Evolutionary conservation across 1,284 basidiomycete species (phyloP).

Genomic region (Cryptococcus jaspeensis): DNA sequence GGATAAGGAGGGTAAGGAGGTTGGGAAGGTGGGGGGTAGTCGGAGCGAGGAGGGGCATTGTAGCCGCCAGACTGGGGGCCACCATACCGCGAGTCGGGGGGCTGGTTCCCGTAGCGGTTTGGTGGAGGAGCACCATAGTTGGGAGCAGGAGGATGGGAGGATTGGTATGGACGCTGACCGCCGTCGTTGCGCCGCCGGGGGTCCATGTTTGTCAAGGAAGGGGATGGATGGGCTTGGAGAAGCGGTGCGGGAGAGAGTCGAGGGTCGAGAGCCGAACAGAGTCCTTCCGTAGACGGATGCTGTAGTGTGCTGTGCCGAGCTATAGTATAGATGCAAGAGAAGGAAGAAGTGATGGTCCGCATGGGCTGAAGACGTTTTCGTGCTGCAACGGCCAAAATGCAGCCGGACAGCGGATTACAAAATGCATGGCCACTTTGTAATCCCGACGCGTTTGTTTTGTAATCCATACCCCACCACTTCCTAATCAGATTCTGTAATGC

Average conservation of each 20-base stretch:
- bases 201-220: constrained; percentile 13
- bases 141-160: constrained; percentile 7
- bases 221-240: neutral
- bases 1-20: neutral
- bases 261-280: neutral
- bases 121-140: constrained; percentile 3
- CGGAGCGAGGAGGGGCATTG: constrained; percentile 2
- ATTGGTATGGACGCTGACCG: constrained; percentile 3
- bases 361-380: neutral
- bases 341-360: too few relatives aligned
- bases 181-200: constrained; percentile 19
- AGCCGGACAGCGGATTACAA: too few relatives aligned
- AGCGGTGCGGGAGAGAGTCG: neutral
- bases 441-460: too few relatives aligned
- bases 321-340: neutral
- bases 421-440: too few relatives aligned
- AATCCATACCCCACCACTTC: too few relatives aligned
- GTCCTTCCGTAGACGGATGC: neutral
- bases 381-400: too few relatives aligned
- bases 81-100: neutral
- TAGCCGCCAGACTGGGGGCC: neutral
- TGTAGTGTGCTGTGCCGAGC: neutral
- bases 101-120: constrained; percentile 3
- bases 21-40: constrained; percentile 1
- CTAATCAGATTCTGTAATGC: too few relatives aligned